Evolutionary conservation across 345 rosid genomes (phyloP).

Genomic region (Pugionium cornutum): DNA sequence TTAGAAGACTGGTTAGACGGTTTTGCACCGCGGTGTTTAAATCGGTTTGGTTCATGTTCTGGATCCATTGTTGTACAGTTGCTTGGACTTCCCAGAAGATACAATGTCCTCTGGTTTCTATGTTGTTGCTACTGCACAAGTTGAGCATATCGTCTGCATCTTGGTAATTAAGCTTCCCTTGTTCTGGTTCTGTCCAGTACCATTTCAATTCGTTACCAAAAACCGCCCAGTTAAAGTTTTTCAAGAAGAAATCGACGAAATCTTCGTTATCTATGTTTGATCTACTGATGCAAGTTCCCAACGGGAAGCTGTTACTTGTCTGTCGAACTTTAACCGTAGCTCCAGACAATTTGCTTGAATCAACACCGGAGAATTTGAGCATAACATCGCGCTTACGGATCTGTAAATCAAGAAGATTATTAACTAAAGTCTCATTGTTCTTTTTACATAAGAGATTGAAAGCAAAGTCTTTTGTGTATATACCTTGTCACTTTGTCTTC

Average conservation of each 20-base stretch:
- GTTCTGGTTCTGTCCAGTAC: conserved; percentile 91
- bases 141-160: conserved; percentile 93
- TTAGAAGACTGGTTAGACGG: conserved; percentile 65
- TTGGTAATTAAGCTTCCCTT: conserved; percentile 76
- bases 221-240: conserved; percentile 89
- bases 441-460: background rate
- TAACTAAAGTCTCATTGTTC: background rate
- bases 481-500: conserved; percentile 71
- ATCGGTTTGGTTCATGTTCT: conserved; percentile 58
- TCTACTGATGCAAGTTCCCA: conserved; percentile 84
- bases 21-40: conserved; percentile 63
- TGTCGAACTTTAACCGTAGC: conserved; percentile 58
- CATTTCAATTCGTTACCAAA: conserved; percentile 92
- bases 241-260: conserved; percentile 68
- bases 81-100: conserved; percentile 95
- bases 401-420: conserved; percentile 43
- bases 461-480: background rate
- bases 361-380: conserved; percentile 58
- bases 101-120: conserved; percentile 79
- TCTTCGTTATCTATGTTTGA: conserved; percentile 87
- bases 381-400: conserved; percentile 73
- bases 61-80: conserved; percentile 80
- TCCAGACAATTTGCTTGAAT: conserved; percentile 47
- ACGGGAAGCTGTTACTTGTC: conserved; percentile 68
- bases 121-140: conserved; percentile 59